Percentiles rank a stretch among this genome's conserved stretches.
Conservation (phyloP, 140 eudicot species). For the Cichorium intybus region DNA sequence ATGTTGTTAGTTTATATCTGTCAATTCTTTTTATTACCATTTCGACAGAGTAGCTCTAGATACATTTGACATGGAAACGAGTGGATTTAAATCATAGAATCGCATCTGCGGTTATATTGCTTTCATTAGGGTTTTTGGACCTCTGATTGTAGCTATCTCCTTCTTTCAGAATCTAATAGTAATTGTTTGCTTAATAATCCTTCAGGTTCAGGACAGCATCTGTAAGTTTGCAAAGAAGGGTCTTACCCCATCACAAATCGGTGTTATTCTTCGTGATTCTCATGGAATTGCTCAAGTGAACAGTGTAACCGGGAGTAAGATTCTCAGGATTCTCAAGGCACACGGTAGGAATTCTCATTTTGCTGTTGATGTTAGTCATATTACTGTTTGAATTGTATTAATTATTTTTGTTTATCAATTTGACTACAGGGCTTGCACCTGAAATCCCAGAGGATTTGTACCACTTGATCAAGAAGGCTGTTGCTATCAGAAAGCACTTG, state of each 20-base stretch:
- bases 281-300: conserved; percentile 69
- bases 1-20: background rate
- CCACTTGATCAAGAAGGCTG: conserved; percentile 54
- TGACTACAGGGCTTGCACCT: conserved; percentile 46
- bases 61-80: too few relatives aligned
- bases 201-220: conserved; percentile 60
- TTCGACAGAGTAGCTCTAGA: too few relatives aligned
- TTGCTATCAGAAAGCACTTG: conserved; percentile 50
- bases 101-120: too few relatives aligned
- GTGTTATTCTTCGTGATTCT: conserved; percentile 73
- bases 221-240: conserved; percentile 80
- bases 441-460: conserved; percentile 56
- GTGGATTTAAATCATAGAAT: too few relatives aligned
- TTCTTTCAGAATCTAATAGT: background rate
- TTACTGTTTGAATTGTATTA: too few relatives aligned
- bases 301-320: conserved; percentile 75
- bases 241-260: conserved; percentile 71
- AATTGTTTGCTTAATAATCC: background rate
- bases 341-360: conserved; percentile 31
- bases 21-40: background rate
- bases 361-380: too few relatives aligned
- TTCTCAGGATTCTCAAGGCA: conserved; percentile 53
- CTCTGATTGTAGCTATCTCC: too few relatives aligned
- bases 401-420: background rate
- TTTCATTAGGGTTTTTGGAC: too few relatives aligned